Conservation (phyloP, 371 early-diverging fungal species). For the Blakeslea trispora region DNA sequence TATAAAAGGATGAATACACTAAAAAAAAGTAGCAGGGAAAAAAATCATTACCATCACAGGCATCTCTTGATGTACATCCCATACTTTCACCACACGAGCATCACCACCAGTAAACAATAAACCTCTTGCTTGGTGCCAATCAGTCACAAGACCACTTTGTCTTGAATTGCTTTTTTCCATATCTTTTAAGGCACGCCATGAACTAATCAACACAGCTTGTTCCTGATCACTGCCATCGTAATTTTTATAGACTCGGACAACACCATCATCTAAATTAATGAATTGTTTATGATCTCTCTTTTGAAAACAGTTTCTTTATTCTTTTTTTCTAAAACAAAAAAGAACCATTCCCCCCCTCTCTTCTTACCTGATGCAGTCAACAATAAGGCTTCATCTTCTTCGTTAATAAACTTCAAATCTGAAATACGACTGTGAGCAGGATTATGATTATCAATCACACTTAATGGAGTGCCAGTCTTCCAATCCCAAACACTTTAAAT, state of each 20-base stretch:
- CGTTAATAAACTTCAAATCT: conserved; percentile 85
- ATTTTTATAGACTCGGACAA: conserved; percentile 74
- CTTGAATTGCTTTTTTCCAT: conserved; percentile 58
- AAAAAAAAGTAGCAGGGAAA: background rate
- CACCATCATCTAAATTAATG: conserved; percentile 67
- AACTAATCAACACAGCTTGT: conserved; percentile 66
- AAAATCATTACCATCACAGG: conserved; percentile 58
- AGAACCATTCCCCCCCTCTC: no score
- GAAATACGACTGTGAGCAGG: conserved; percentile 72
- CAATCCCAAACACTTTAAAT: conserved; percentile 86
- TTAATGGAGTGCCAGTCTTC: conserved; percentile 64
- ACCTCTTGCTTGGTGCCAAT: conserved; percentile 83
- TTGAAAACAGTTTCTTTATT: background rate
- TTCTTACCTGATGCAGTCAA: conserved; percentile 73
- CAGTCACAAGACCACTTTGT: conserved; percentile 67
- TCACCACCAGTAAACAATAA: conserved; percentile 76
- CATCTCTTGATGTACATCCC: conserved; percentile 84
- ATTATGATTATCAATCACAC: conserved; percentile 70
- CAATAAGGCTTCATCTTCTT: conserved; percentile 83
- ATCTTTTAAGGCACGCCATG: conserved; percentile 79
- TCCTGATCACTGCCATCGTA: conserved; percentile 63
- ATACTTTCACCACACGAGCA: conserved; percentile 69
- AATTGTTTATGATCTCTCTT: background rate
- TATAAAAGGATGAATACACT: conserved; percentile 15
- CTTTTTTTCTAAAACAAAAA: no score